Conservation (phyloP, 768 basidiomycete species). For the Mycena latifolia region DNA sequence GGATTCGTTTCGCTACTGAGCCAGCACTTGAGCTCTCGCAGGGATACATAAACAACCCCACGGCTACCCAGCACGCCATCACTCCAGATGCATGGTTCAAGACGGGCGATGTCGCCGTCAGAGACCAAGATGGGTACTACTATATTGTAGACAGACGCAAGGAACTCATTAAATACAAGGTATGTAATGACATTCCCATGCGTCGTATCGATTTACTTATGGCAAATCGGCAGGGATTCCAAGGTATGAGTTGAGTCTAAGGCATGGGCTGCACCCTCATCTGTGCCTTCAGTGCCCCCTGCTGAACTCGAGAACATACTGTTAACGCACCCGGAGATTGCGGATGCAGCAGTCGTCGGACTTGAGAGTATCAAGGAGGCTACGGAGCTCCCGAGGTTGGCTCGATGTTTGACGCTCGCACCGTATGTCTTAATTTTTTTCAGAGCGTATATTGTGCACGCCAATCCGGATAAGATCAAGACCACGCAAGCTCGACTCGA, state of each 20-base stretch:
- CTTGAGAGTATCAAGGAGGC: slow-evolving; percentile 73
- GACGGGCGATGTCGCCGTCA: slow-evolving; percentile 84
- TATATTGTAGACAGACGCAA: slow-evolving; percentile 81
- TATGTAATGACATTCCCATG: slow-evolving; percentile 23
- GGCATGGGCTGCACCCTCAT: background rate
- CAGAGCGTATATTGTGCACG: slow-evolving; percentile 76
- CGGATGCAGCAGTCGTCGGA: slow-evolving; percentile 87
- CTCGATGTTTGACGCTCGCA: background rate
- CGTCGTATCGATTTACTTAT: too few species aligned
- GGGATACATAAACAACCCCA: slow-evolving; percentile 83
- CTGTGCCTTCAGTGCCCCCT: slow-evolving; percentile 71
- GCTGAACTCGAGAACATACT: slow-evolving; percentile 88
- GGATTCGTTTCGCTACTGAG: background rate
- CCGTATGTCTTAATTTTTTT: background rate
- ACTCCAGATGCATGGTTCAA: slow-evolving; percentile 87
- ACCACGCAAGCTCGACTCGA: slow-evolving; percentile 50
- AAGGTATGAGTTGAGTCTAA: slow-evolving; percentile 58
- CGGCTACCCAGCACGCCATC: slow-evolving; percentile 77
- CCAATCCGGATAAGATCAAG: slow-evolving; percentile 50
- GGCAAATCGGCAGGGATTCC: slow-evolving; percentile 75
- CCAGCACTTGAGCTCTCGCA: slow-evolving; percentile 36
- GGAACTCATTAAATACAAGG: slow-evolving; percentile 85
- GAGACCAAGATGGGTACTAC: slow-evolving; percentile 79
- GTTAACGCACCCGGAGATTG: slow-evolving; percentile 79
- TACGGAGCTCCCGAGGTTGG: slow-evolving; percentile 85